These are phyloP conservation scores for Brassica cretica DNA, from an alignment of 345 rosid genomes.

Conservation along the genomic window DNA sequence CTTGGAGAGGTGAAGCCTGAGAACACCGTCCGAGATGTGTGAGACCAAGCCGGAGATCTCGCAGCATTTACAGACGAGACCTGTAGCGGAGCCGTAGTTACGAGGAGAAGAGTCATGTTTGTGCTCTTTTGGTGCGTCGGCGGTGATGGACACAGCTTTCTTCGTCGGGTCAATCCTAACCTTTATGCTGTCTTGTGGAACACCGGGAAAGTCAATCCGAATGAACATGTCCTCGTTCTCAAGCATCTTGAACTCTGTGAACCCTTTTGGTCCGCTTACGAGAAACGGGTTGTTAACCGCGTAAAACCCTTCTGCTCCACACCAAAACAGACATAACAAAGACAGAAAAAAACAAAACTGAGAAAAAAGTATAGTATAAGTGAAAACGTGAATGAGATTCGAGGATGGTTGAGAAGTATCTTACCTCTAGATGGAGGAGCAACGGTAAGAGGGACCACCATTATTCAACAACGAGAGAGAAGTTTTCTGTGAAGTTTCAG, in stretches of 20 bases:
- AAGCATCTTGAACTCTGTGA: constrained; percentile 14
- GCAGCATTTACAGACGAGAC: constrained; percentile 20
- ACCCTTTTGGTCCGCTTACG: constrained; percentile 30
- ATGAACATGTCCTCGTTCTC: constrained; percentile 29
- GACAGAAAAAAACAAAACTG: background rate
- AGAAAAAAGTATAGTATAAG: background rate
- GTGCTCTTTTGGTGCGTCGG: constrained; percentile 22
- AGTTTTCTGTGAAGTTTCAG: background rate
- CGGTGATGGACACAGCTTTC: background rate
- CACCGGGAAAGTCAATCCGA: constrained; percentile 22
- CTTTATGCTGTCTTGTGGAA: constrained; percentile 4
- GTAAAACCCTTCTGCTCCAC: constrained; percentile 29
- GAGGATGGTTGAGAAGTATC: background rate
- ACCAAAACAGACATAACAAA: background rate
- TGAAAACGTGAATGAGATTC: background rate
- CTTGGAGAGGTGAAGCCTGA: constrained; percentile 26
- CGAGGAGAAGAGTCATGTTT: constrained; percentile 22
- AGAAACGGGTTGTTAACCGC: constrained; percentile 38
- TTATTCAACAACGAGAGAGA: background rate
- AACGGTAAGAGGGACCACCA: background rate
- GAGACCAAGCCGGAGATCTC: constrained; percentile 16
- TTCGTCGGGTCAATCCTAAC: background rate
- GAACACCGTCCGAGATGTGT: constrained; percentile 32
- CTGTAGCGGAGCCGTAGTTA: background rate
- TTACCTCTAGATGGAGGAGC: constrained; percentile 6